Base-by-base conservation (phyloP, 2,329 filamentous ascomycete species). In the Penicillium glabrum region DNA sequence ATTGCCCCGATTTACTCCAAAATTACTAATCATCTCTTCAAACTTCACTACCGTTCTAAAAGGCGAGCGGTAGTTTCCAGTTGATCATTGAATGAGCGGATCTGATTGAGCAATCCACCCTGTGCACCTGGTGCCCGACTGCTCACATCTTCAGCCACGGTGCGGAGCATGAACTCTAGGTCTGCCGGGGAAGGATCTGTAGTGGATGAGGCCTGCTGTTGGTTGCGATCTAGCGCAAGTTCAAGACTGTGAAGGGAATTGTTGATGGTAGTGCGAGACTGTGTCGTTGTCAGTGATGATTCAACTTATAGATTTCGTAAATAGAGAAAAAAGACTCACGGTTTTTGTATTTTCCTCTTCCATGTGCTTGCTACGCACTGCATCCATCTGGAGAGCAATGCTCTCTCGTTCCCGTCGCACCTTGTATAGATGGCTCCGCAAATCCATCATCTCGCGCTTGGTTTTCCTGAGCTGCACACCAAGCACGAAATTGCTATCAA, bases 321-420 rank as follows among this genome's bases (percentile, higher is more conserved):
- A 26, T 8, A 6, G 3, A 26, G 5, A 13, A 5, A n/a, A 11
- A 11, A 48, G 44, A 54, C 71, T 57, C 61, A 78, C 75, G 61
- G 63, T 67, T 59, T 67, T 72, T 10, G 64, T 65, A 35, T 62
- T 67, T 59, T 79, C 76, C 57, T 73, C 71, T 50, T 75, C 72
- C 43, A 69, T 68, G 59, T 79, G 75, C 59, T 69, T 72, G 60
- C 67, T 67, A 60, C 78, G 69, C 63, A 83, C 74, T 19, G 77
- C 76, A 62, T 84, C 82, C 64, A 78, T 80, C 54, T 76, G 74
- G 54, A 83, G 60, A 6, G 79, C 80, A 48, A 84, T 65, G 23
- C 76, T 75, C 56, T 83, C 78, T 54, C 81, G 73, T 63, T 79
- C 73, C 49, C 73, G 75, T 49, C 81, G 77, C n/a, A 83, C 60